Evolutionary conservation across 495 filamentous ascomycete genomes (phyloP).

Genomic region (Podospora pseudopauciseta): DNA sequence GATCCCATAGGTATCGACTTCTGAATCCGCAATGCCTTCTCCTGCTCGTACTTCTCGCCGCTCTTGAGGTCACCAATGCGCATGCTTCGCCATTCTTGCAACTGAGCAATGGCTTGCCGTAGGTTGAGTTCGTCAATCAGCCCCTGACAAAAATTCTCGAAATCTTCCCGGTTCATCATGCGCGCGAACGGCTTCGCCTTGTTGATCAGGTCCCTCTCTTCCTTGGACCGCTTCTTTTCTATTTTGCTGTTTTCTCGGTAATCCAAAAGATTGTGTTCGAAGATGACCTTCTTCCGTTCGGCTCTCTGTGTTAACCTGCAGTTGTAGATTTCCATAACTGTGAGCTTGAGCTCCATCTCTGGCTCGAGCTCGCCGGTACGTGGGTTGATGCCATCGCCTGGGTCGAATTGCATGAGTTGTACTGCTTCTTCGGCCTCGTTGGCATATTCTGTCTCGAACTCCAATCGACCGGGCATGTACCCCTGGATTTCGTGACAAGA

Average conservation of each 20-base stretch:
- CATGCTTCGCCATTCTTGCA: constrained; percentile 90
- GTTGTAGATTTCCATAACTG: constrained; percentile 98
- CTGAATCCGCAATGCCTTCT: constrained; percentile 74
- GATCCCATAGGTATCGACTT: constrained; percentile 66
- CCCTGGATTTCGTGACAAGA: constrained; percentile 96
- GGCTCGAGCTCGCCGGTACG: constrained; percentile 80
- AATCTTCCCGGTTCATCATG: constrained; percentile 93
- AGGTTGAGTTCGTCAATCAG: constrained; percentile 88
- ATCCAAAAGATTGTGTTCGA: constrained; percentile 89
- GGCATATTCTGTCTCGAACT: constrained; percentile 96
- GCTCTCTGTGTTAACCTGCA: constrained; percentile 82
- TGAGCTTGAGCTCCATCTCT: constrained; percentile 95
- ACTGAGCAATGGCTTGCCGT: constrained; percentile 79
- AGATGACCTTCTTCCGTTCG: constrained; percentile 95
- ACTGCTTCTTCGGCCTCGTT: constrained; percentile 98
- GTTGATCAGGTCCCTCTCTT: constrained; percentile 84
- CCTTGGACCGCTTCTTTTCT: constrained; percentile 94
- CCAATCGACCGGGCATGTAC: constrained; percentile 96
- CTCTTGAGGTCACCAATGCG: constrained; percentile 76
- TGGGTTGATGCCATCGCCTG: constrained; percentile 84
- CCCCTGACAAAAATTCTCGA: constrained; percentile 76
- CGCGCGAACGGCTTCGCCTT: constrained; percentile 94
- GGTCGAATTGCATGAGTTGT: constrained; percentile 96
- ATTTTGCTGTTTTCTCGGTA: constrained; percentile 80
- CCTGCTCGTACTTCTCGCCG: constrained; percentile 92